Percentiles rank a stretch among this genome's conserved stretches.
Conservation (phyloP, 306 rosid species). For the Castanea mollissima region DNA sequence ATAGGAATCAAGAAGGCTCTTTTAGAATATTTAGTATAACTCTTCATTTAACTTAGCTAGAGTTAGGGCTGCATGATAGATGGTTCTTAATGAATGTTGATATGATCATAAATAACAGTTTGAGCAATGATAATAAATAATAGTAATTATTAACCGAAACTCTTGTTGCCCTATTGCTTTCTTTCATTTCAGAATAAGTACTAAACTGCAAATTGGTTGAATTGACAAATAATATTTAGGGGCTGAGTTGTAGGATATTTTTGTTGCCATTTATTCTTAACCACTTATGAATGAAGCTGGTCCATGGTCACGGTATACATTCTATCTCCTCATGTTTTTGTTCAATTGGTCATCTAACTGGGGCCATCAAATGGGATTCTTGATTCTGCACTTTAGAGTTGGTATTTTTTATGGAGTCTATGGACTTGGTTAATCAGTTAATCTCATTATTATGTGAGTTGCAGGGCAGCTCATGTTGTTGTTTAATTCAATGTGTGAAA, state of each 20-base stretch:
- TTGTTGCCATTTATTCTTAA: neutral
- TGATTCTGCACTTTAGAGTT: no score
- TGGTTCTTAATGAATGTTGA: neutral
- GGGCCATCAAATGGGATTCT: no score
- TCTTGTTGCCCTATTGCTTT: neutral
- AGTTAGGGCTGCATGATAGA: neutral
- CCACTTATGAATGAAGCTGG: neutral
- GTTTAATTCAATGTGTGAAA: no score
- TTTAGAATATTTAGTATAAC: neutral
- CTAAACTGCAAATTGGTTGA: neutral
- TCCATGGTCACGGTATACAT: no score
- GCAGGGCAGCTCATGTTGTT: no score
- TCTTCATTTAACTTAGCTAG: neutral
- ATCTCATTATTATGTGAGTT: no score
- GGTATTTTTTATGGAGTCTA: no score
- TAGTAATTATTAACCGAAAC: neutral
- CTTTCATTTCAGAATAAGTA: neutral
- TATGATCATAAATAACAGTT: neutral
- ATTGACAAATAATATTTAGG: neutral
- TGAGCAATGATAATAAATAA: neutral
- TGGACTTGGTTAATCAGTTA: no score
- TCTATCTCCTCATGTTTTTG: no score
- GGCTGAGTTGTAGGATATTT: neutral
- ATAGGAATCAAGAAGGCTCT: neutral
- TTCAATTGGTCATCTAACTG: no score